Evolutionary conservation across 2,329 filamentous ascomycete species (phyloP).

Genomic region (Diaporthe ilicicola): DNA sequence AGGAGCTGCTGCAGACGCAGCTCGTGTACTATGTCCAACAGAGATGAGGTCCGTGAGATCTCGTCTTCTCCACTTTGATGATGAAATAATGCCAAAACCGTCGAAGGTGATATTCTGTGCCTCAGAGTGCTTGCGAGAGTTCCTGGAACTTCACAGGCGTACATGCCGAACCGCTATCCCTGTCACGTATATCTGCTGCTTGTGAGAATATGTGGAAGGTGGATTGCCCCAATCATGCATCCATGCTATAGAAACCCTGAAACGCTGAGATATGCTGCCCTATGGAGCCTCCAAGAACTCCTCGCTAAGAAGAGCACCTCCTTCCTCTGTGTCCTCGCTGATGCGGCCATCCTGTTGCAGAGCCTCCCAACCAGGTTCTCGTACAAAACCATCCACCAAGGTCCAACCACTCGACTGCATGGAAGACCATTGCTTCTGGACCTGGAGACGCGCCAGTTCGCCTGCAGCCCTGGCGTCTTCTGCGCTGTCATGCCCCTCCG

Average conservation of each 20-base stretch:
- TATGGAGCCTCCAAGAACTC: conserved; percentile 46
- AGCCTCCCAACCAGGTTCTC: conserved; percentile 21
- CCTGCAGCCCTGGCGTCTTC: conserved; percentile 92
- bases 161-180: not conserved
- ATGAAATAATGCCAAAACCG: conserved; percentile 28
- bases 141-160: not conserved
- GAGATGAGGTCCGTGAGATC: conserved; percentile 9
- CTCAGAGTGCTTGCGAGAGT: not conserved
- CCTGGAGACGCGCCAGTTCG: conserved; percentile 79
- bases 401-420: conserved; percentile 75
- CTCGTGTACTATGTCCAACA: conserved; percentile 28
- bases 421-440: conserved; percentile 74
- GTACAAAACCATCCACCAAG: conserved; percentile 55
- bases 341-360: conserved; percentile 20
- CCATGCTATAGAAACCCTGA: conserved; percentile 1
- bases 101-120: not conserved
- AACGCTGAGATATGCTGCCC: not conserved
- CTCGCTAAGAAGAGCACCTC: conserved; percentile 45
- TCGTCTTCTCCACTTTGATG: conserved; percentile 33
- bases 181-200: too few relatives aligned
- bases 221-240: not conserved
- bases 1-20: conserved; percentile 2
- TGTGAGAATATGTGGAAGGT: not conserved
- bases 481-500: conserved; percentile 83
- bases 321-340: conserved; percentile 23